phyloP scores from a whole-genome alignment of 2,329 filamentous ascomycete genomes.

The Tolypocladium guangdongense region DNA sequence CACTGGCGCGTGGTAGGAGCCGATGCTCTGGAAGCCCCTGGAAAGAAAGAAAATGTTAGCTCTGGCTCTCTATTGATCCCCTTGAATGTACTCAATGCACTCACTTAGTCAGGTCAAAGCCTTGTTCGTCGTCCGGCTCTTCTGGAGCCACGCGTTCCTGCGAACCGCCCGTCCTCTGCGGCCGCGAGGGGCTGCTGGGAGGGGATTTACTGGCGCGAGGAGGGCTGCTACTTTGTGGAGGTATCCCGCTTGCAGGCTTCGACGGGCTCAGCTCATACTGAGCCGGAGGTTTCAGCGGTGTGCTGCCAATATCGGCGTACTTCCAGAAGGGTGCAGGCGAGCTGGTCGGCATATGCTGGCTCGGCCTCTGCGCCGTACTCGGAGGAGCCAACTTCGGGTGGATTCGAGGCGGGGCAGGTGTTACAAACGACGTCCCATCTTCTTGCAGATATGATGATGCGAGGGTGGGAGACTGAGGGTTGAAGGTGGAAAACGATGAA shows the following conservation, averaged over 20 bases:
- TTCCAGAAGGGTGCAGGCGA: constrained; percentile 85
- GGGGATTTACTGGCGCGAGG: constrained; percentile 39
- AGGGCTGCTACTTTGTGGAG: constrained; percentile 49
- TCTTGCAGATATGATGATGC: constrained; percentile 53
- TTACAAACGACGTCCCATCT: constrained; percentile 52
- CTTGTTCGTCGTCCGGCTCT: constrained; percentile 34
- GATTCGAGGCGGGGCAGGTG: constrained; percentile 61
- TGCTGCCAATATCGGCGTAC: constrained; percentile 67
- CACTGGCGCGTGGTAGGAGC: constrained; percentile 48
- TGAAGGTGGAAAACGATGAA: constrained; percentile 36
- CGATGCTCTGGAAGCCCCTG: constrained; percentile 56
- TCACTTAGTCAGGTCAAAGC: constrained; percentile 49
- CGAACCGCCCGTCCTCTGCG: constrained; percentile 20
- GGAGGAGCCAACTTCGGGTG: constrained; percentile 68
- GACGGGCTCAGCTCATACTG: constrained; percentile 49
- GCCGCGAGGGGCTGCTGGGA: constrained; percentile 38
- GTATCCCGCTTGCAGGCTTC: constrained; percentile 31
- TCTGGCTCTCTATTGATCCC: not conserved
- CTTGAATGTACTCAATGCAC: constrained; percentile 21
- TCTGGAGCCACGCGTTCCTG: constrained; percentile 19
- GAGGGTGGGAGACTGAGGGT: constrained; percentile 48
- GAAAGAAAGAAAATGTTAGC: constrained; percentile 10
- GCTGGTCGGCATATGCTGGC: constrained; percentile 76
- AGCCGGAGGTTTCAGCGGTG: constrained; percentile 44
- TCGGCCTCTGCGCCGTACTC: constrained; percentile 70